Evolutionary conservation across 2,329 filamentous ascomycete species (phyloP).

Genomic region (Clarireedia homoeocarpa): DNA sequence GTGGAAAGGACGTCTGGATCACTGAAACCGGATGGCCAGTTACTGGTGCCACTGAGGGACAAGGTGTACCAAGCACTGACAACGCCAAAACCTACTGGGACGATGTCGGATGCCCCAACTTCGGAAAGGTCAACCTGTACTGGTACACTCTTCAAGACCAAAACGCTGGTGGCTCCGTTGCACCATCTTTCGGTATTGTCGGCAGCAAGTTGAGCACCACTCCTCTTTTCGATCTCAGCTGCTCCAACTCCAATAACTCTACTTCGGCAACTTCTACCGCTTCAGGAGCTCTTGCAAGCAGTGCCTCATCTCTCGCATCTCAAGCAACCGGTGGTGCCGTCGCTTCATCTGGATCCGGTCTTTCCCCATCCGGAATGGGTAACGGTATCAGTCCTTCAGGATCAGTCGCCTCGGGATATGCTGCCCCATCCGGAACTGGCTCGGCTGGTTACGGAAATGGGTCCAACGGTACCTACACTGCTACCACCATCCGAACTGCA

Average conservation of each 20-base stretch:
- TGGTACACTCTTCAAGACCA: constrained; percentile 73
- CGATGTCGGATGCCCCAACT: constrained; percentile 64
- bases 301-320: constrained; percentile 11
- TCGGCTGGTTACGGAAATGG: constrained; percentile 1
- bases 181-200: constrained; percentile 65
- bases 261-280: constrained; percentile 9
- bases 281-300: constrained; percentile 6
- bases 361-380: constrained; percentile 16
- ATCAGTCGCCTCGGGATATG: constrained; percentile 5
- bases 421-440: constrained; percentile 3
- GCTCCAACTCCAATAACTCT: constrained; percentile 31
- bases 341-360: constrained; percentile 15
- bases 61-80: constrained; percentile 52
- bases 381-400: constrained; percentile 5
- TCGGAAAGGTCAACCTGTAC: constrained; percentile 59
- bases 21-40: constrained; percentile 88
- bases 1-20: constrained; percentile 70
- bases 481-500: neutral
- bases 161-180: constrained; percentile 45
- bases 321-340: constrained; percentile 8
- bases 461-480: constrained; percentile 8
- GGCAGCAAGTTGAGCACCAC: constrained; percentile 44
- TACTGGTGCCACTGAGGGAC: constrained; percentile 53
- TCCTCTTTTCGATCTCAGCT: constrained; percentile 57
- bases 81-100: constrained; percentile 80